Percentiles rank a stretch among this genome's conserved stretches.
Evolutionary conservation across 148 eudicot species (phyloP).

Genomic region (Polygonum maritimum): DNA sequence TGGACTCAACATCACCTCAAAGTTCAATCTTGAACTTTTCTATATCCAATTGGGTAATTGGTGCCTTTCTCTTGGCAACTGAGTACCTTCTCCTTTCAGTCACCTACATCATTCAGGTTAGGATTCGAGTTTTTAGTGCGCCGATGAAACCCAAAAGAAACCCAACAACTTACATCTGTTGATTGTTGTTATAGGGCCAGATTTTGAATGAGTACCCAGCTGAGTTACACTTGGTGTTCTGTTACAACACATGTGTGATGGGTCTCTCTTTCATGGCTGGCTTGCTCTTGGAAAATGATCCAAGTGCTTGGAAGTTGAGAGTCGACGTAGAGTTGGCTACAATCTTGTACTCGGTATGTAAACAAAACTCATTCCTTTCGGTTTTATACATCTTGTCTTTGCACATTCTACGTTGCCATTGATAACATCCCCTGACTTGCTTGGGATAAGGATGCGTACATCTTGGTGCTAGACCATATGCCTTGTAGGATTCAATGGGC

Average conservation of each 20-base stretch:
- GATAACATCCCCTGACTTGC: too few species aligned
- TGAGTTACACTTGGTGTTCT: constrained; percentile 7
- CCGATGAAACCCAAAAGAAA: neutral
- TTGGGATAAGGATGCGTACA: too few species aligned
- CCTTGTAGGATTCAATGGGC: too few species aligned
- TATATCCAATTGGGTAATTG: constrained; percentile 40
- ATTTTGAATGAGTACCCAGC: constrained; percentile 8
- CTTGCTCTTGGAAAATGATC: constrained; percentile 1
- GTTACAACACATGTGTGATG: constrained; percentile 2
- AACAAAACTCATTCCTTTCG: neutral
- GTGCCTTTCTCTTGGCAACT: constrained; percentile 34
- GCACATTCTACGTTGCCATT: too few species aligned
- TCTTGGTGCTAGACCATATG: too few species aligned
- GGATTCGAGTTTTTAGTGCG: neutral
- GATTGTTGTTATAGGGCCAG: neutral
- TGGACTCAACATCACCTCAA: constrained; percentile 13
- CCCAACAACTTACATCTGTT: neutral
- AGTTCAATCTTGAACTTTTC: constrained; percentile 11
- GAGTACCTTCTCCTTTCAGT: constrained; percentile 27
- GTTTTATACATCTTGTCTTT: too few species aligned
- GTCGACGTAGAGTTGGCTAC: constrained; percentile 6
- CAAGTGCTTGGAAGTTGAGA: constrained; percentile 10
- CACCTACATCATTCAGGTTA: constrained; percentile 45
- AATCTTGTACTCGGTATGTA: constrained; percentile 9
- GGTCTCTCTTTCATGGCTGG: constrained; percentile 2